Base-by-base conservation (phyloP, 208 protist genomes). In the Leishmania tarentolae region DNA sequence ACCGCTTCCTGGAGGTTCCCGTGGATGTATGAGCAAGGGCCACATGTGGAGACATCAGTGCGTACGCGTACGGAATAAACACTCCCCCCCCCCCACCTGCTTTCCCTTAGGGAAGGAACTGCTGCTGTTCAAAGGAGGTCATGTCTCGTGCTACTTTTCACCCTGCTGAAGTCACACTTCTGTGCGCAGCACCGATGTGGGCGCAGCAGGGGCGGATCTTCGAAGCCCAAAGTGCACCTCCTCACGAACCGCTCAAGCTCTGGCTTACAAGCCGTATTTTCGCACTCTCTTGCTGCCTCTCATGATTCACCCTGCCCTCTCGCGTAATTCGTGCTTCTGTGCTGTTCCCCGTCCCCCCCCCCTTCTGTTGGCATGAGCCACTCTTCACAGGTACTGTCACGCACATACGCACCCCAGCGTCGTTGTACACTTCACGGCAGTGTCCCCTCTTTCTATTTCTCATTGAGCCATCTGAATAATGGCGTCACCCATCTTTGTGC, bases 401-500 rank as follows among this genome's bases (percentile, higher is more conserved):
- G 69, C 72, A n/a, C 50, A n/a, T 53, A 42, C 53, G 8, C 28
- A 46, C 46, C 15, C 31, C 70, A 73, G 44, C 57, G 35, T 78
- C 76, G 50, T 79, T 72, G 82, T 80, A 42, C 40, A 76, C 21
- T 63, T 76, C 78, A 35, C 69, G 40, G 37, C 69, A 73, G 69
- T 28, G 28, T 73, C 69, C 28, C 44, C 21, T 73, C 28, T 9
- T 35, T 1, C 44, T 73, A 21, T 13, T 28, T 50, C 44, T 73
- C 37, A 2, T 24, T 42, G 40, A 19, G 40, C 4, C 69, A 28
- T 31, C 50, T 56, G 56, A 44, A 80, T 28, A 72, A 28, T 35
- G 28, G 35, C 63, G 52, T 68, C 5, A 78, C 8, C 37, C 35
- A 76, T 80, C 76, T 81, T 77, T 47, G 57, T 88, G 40, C 81